Evolutionary conservation across 2,329 filamentous ascomycete genomes (phyloP).

Genomic region (Ustulina deusta): DNA sequence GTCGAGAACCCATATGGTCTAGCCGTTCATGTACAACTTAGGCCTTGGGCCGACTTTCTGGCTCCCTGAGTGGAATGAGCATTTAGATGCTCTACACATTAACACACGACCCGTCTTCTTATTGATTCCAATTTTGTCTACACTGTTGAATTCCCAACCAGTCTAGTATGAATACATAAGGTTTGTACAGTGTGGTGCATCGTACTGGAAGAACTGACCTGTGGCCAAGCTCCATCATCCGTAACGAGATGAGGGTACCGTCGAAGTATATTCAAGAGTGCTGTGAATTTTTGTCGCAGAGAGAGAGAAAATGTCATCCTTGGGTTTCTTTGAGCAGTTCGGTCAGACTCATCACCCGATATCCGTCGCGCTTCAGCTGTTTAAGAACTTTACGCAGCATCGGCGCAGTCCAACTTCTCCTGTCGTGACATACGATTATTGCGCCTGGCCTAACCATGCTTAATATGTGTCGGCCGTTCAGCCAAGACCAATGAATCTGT

Average conservation of each 20-base stretch:
- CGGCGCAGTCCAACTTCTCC: conserved; percentile 82
- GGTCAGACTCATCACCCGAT: conserved; percentile 77
- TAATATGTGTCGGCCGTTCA: conserved; percentile 84
- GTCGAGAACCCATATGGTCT: background rate
- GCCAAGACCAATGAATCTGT: conserved; percentile 75
- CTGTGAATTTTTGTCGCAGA: background rate
- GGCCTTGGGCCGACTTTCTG: background rate
- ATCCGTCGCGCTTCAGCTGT: conserved; percentile 76
- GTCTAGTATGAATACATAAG: conserved; percentile 16
- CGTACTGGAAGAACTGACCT: background rate
- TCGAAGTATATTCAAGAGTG: background rate
- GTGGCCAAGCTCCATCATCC: background rate
- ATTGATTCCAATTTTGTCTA: background rate
- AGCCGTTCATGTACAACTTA: conserved; percentile 2
- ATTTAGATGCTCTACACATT: background rate
- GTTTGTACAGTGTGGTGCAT: conserved; percentile 9
- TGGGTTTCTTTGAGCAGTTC: conserved; percentile 66
- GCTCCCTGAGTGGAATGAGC: background rate
- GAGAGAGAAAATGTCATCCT: background rate
- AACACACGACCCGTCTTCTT: background rate
- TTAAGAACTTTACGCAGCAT: conserved; percentile 82
- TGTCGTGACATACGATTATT: conserved; percentile 88
- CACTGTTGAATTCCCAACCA: background rate
- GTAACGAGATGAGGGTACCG: background rate
- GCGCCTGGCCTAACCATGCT: conserved; percentile 82